These are phyloP conservation scores for Pythium aristosporum DNA, from an alignment of 352 stramenopile genomes.

Conservation along the genomic window DNA sequence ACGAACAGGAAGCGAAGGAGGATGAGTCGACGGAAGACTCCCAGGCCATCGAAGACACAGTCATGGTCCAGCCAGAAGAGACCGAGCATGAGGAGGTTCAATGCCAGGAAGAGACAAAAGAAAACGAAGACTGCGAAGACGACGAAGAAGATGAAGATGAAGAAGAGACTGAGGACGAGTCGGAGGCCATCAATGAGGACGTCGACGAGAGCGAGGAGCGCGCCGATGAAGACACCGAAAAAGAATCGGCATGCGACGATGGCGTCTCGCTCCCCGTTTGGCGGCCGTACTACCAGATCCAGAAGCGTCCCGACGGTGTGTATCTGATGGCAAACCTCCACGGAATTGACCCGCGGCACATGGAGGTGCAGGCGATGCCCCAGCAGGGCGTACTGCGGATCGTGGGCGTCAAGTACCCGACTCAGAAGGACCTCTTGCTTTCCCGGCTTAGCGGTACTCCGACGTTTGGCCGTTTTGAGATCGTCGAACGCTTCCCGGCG, in stretches of 20 bases:
- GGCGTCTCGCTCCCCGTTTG: constrained; percentile 43
- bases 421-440: constrained; percentile 54
- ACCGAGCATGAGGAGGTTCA: background rate
- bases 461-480: constrained; percentile 69
- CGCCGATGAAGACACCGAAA: constrained; percentile 7
- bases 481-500: constrained; percentile 48
- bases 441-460: constrained; percentile 50
- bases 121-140: constrained; percentile 7
- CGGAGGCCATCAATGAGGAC: too few species aligned
- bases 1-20: constrained; percentile 19
- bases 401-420: constrained; percentile 51
- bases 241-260: constrained; percentile 21
- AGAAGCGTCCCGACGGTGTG: constrained; percentile 44
- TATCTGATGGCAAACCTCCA: constrained; percentile 39
- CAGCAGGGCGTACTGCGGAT: constrained; percentile 42
- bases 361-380: constrained; percentile 47
- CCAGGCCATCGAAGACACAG: background rate
- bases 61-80: constrained; percentile 4
- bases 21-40: background rate
- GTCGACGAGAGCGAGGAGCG: constrained; percentile 15
- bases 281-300: constrained; percentile 62
- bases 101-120: constrained; percentile 24
- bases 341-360: constrained; percentile 29
- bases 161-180: too few species aligned
- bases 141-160: too few species aligned